Percentiles rank a stretch among this genome's conserved stretches.
Conservation (phyloP, 805 yeast genomes). For the Scheffersomyces ergatensis region DNA sequence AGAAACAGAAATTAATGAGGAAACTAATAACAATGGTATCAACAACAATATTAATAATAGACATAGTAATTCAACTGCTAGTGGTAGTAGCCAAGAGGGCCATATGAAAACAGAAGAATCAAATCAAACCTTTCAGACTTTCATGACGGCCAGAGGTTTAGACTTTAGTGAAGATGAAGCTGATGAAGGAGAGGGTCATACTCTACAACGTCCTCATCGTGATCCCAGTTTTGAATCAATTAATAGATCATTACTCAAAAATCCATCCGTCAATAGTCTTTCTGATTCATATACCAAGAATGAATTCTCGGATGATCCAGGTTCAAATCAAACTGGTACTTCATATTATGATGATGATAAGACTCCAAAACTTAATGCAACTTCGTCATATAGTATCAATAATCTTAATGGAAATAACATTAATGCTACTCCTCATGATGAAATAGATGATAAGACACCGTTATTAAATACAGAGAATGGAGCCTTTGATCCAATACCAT, state of each 20-base stretch:
- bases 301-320: neutral
- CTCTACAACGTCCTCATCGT: neutral
- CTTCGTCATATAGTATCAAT: conserved; percentile 4
- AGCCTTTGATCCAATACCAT: neutral
- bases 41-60: conserved; percentile 1
- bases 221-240: conserved; percentile 32
- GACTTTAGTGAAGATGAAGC: conserved; percentile 7
- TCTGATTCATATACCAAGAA: conserved; percentile 1
- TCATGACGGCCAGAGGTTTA: conserved; percentile 20
- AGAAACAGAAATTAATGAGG: conserved; percentile 15
- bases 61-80: neutral
- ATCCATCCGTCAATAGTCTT: conserved; percentile 9
- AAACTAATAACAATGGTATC: conserved; percentile 2
- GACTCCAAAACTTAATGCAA: conserved; percentile 26
- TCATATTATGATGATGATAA: conserved; percentile 19
- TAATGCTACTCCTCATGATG: conserved; percentile 6
- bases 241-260: conserved; percentile 27
- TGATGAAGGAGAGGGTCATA: conserved; percentile 1
- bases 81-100: neutral
- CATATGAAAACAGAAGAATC: conserved; percentile 11
- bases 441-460: conserved; percentile 30
- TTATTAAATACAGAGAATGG: conserved; percentile 10
- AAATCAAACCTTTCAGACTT: conserved; percentile 23
- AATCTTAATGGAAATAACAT: neutral
- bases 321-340: conserved; percentile 1